These are phyloP conservation scores for Colletotrichum lentis DNA, from an alignment of 2,329 filamentous ascomycete genomes.

Conservation along the genomic window DNA sequence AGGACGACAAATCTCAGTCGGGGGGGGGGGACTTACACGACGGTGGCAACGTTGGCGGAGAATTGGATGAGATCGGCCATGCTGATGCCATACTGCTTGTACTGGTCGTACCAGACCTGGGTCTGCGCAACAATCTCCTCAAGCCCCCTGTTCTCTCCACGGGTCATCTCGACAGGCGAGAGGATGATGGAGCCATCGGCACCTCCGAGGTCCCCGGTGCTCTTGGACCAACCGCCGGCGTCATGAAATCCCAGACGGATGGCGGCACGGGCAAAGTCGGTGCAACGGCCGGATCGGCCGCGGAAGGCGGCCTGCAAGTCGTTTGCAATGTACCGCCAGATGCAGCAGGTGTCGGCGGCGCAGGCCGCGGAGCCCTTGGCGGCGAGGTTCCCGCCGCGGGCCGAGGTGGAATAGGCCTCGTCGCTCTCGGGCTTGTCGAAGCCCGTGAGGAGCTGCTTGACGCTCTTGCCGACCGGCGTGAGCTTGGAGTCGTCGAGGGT, in stretches of 20 bases:
- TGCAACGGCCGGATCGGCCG: constrained; percentile 52
- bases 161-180: constrained; percentile 47
- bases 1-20: no score
- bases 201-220: constrained; percentile 48
- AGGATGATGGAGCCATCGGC: constrained; percentile 57
- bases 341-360: constrained; percentile 53
- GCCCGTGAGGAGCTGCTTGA: constrained; percentile 50
- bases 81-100: constrained; percentile 49
- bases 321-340: constrained; percentile 54
- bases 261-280: constrained; percentile 53
- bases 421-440: constrained; percentile 42
- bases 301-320: constrained; percentile 50
- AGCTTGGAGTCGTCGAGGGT: constrained; percentile 44
- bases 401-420: constrained; percentile 35
- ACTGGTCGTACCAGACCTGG: constrained; percentile 52
- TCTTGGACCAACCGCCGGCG: constrained; percentile 54
- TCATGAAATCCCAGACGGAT: constrained; percentile 60
- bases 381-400: constrained; percentile 33
- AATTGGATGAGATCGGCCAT: constrained; percentile 65
- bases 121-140: constrained; percentile 53
- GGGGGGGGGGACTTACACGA: constrained; percentile 46
- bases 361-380: constrained; percentile 44
- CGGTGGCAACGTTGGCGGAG: constrained; percentile 58
- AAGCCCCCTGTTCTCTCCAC: constrained; percentile 57
- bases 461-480: constrained; percentile 47